These are phyloP conservation scores for sunflower (Helianthus annuus) DNA, from an alignment of 129 eudicot genomes.

Conservation along the genomic window DNA sequence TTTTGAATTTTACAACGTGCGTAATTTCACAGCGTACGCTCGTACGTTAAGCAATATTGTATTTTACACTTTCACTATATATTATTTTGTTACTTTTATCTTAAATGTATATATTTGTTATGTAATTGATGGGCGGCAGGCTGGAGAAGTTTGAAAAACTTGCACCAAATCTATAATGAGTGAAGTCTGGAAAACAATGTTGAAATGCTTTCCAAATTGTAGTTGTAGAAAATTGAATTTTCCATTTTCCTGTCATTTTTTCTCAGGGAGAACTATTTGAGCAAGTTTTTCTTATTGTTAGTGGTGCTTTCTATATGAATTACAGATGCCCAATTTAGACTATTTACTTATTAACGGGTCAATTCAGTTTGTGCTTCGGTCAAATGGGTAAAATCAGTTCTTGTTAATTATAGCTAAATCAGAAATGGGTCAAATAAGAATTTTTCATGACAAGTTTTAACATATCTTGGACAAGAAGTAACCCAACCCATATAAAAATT, in stretches of 20 bases:
- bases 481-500: background rate
- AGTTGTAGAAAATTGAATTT: background rate
- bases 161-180: too few relatives aligned
- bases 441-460: background rate
- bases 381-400: background rate
- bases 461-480: background rate
- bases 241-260: background rate
- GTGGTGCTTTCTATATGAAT: background rate
- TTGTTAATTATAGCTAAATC: background rate
- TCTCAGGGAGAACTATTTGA: background rate
- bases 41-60: too few relatives aligned
- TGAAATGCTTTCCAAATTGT: slow-evolving; percentile 4
- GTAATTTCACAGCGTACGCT: too few relatives aligned
- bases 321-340: background rate
- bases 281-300: background rate
- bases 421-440: too few relatives aligned
- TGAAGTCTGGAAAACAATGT: too few relatives aligned
- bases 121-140: too few relatives aligned
- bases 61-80: too few relatives aligned
- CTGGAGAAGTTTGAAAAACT: too few relatives aligned
- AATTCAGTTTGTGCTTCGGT: background rate
- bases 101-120: slow-evolving; percentile 23
- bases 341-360: background rate
- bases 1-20: too few relatives aligned
- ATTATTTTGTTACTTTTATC: too few relatives aligned